phyloP scores from a whole-genome alignment of 106 monocot species.

The Dioscorea dumetorum region DNA sequence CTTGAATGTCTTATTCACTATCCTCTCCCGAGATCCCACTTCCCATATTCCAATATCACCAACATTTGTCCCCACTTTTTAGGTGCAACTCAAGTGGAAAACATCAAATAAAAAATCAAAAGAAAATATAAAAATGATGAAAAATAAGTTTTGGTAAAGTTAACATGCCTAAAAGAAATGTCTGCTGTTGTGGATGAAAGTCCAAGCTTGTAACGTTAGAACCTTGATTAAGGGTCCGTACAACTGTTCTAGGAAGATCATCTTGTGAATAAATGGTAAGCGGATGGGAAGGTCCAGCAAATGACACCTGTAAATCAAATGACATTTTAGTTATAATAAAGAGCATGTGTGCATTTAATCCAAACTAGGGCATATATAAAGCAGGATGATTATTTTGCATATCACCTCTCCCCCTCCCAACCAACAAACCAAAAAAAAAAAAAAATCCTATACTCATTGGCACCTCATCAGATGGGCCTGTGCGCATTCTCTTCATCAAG shows the following conservation, averaged over 20 bases:
- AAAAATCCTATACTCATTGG: background rate
- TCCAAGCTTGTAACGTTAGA: constrained; percentile 45
- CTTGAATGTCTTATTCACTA: constrained; percentile 30
- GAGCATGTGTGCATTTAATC: background rate
- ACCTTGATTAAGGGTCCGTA: constrained; percentile 25
- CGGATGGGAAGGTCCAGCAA: background rate
- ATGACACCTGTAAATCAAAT: constrained; percentile 2
- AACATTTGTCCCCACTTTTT: constrained; percentile 53
- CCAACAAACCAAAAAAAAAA: background rate
- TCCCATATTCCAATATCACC: constrained; percentile 58
- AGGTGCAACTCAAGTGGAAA: background rate
- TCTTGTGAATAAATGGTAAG: constrained; percentile 17
- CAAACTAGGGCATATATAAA: background rate
- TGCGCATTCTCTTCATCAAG: constrained; percentile 41
- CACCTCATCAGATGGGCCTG: constrained; percentile 61
- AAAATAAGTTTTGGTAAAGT: background rate
- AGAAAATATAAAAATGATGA: background rate
- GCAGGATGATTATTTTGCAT: background rate
- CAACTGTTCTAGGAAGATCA: constrained; percentile 35
- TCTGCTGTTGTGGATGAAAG: constrained; percentile 42
- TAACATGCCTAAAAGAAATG: constrained; percentile 33
- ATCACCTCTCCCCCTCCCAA: background rate
- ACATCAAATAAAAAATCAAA: background rate
- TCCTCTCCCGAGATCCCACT: constrained; percentile 26
- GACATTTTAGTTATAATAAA: background rate